phyloP scores from a whole-genome alignment of 2,329 filamentous ascomycete genomes.

The Alternaria consortialis region DNA sequence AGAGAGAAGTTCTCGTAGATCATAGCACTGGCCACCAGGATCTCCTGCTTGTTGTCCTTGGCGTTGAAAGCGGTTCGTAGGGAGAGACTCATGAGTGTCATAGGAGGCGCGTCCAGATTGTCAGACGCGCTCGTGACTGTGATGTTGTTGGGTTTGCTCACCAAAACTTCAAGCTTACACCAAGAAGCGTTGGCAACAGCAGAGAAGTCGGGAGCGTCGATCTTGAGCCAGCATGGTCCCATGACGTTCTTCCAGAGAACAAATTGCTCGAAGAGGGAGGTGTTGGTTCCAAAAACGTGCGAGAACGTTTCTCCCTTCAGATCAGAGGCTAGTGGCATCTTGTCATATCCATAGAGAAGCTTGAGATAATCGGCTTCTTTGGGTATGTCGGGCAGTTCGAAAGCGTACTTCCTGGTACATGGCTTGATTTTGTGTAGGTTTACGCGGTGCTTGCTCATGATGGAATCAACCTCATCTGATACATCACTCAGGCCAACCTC shows the following conservation, averaged over 20 bases:
- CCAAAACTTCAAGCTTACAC: conserved; percentile 92
- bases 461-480: conserved; percentile 83
- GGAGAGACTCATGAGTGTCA: conserved; percentile 95
- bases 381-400: conserved; percentile 86
- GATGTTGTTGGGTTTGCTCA: conserved; percentile 79
- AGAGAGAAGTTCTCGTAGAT: conserved; percentile 92
- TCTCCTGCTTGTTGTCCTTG: conserved; percentile 95
- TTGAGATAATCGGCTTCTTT: conserved; percentile 93
- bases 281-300: conserved; percentile 92
- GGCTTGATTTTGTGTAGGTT: conserved; percentile 93
- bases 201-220: conserved; percentile 83
- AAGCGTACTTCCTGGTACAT: conserved; percentile 91
- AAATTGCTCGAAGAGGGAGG: conserved; percentile 95
- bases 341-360: conserved; percentile 93
- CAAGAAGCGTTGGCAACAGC: conserved; percentile 91
- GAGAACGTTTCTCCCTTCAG: conserved; percentile 88
- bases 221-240: conserved; percentile 97
- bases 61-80: conserved; percentile 88
- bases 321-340: conserved; percentile 75
- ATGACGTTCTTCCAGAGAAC: conserved; percentile 99
- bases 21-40: conserved; percentile 87
- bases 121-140: conserved; percentile 78
- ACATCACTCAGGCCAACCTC: conserved; percentile 88
- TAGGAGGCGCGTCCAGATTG: conserved; percentile 80
- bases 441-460: conserved; percentile 89